These are phyloP conservation scores for Amphibolis antarctica DNA, from an alignment of 106 monocot genomes.

Conservation along the genomic window DNA sequence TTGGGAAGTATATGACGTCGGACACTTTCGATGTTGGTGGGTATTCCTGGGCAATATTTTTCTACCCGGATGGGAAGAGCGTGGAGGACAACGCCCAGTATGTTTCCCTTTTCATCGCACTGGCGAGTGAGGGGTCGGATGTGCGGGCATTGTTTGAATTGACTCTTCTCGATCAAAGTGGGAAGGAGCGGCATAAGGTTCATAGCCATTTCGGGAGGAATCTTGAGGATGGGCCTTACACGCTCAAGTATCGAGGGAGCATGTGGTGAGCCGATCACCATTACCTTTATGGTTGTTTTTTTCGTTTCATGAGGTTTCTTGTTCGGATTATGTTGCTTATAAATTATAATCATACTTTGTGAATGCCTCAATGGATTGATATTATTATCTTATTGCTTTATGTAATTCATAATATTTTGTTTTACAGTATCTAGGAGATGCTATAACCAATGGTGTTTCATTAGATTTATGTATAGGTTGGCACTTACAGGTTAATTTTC, in stretches of 20 bases:
- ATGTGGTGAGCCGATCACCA: slow-evolving; percentile 18
- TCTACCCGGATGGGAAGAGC: slow-evolving; percentile 25
- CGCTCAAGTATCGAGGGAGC: slow-evolving; percentile 25
- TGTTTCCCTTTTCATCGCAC: slow-evolving; percentile 23
- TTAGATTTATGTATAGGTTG: no score
- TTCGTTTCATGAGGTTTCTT: no score
- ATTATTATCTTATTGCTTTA: no score
- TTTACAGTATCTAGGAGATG: no score
- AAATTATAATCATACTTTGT: no score
- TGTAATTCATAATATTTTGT: no score
- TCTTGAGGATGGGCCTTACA: slow-evolving; percentile 24
- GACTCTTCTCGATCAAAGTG: slow-evolving; percentile 22
- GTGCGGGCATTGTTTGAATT: slow-evolving; percentile 25
- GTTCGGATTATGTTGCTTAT: no score
- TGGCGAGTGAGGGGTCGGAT: slow-evolving; percentile 25
- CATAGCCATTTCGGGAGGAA: slow-evolving; percentile 26
- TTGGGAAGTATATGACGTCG: slow-evolving; percentile 20
- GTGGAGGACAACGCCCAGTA: slow-evolving; percentile 23
- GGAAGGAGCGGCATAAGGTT: slow-evolving; percentile 23
- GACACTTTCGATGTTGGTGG: slow-evolving; percentile 19
- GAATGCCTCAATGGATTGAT: no score
- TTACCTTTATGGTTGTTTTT: no score
- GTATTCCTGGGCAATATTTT: slow-evolving; percentile 24
- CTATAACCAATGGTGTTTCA: no score
- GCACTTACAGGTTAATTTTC: no score